Conservation (phyloP, 805 yeast species). For the Wickerhamomyces bisporus region DNA sequence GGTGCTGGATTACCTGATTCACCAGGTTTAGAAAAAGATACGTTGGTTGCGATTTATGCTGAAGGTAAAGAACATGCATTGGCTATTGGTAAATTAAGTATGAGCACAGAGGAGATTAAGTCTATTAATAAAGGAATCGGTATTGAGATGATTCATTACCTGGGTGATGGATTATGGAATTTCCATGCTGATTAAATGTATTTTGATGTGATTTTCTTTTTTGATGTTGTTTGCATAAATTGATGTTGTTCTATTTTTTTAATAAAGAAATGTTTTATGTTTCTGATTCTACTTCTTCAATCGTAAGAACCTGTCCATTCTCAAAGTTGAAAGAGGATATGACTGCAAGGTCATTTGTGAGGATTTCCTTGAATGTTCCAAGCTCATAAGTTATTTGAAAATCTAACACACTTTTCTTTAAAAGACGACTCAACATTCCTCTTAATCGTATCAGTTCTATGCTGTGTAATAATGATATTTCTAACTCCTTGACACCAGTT, state of each 20-base stretch:
- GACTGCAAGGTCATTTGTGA: conserved; percentile 22
- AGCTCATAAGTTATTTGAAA: conserved; percentile 22
- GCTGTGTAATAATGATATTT: conserved; percentile 20
- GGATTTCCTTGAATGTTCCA: conserved; percentile 16
- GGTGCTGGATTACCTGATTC: conserved; percentile 83
- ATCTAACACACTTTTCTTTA: conserved; percentile 19
- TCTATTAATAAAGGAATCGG: conserved; percentile 83
- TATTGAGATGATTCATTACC: conserved; percentile 72
- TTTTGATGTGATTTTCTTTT: background rate
- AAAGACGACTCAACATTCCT: conserved; percentile 25
- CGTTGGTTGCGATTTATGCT: conserved; percentile 79
- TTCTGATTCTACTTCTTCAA: conserved; percentile 3
- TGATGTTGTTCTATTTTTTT: conserved; percentile 1
- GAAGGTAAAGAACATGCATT: conserved; percentile 90
- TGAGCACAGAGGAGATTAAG: conserved; percentile 89
- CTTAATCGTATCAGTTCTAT: conserved; percentile 32
- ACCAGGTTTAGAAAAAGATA: conserved; percentile 54
- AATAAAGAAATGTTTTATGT: no score
- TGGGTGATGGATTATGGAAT: conserved; percentile 88
- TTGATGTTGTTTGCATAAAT: background rate
- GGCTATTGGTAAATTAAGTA: conserved; percentile 81
- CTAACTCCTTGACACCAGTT: background rate
- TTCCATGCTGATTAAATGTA: conserved; percentile 47
- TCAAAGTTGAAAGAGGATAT: conserved; percentile 20
- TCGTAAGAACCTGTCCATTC: conserved; percentile 11